Evolutionary conservation across 208 protist species (phyloP), one percentile per base, ranked within the genome.

Genomic region (Acanthamoeba triangularis): DNA sequence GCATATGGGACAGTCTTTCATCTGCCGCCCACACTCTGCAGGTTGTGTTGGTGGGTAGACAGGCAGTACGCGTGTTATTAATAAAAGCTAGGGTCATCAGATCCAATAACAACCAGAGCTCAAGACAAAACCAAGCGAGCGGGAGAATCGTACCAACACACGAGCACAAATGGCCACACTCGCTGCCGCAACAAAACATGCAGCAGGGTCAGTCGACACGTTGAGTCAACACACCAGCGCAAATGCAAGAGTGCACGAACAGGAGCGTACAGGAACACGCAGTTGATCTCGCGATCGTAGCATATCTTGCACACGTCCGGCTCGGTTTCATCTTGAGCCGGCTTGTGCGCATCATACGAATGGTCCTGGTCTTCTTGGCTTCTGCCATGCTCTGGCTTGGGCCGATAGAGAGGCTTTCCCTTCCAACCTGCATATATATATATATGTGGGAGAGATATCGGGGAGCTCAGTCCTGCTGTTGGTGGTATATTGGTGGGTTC

Each of bases 161-260:
- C 6, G 69, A 35, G 69, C 69, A 80, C 69, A 80, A 49, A 30
- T 80, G 69, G n/a, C 69, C 69, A 23, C 69, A 80, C n/a, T 80
- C 69, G 25, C 69, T 80, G 33, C 11, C 0, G 25, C 16, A 35
- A 25, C 33, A 13, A 74, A 74, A 74, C 4, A 14, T 14, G 65
- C 8, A 16, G 25, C 33, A 30, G 23, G 23, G 23, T 35, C 23
- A 14, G 33, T n/a, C n/a, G n/a, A n/a, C n/a, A n/a, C n/a, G n/a
- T n/a, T n/a, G n/a, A n/a, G n/a, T n/a, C n/a, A 13, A 23, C 16
- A 56, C 16, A 56, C 18, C 69, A 78, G 69, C 16, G 13, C 61
- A 67, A 67, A 3, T 8, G 28, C 25, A 23, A 10, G 28, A 47
- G n/a, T 33, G 37, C 2, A 80, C n/a, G 30, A 47, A 3, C 16